A percentile compares a stretch with the other conserved stretches of the same genome.
Conservation (phyloP, 2,329 filamentous ascomycete species). For the Sporothrix protearum region DNA sequence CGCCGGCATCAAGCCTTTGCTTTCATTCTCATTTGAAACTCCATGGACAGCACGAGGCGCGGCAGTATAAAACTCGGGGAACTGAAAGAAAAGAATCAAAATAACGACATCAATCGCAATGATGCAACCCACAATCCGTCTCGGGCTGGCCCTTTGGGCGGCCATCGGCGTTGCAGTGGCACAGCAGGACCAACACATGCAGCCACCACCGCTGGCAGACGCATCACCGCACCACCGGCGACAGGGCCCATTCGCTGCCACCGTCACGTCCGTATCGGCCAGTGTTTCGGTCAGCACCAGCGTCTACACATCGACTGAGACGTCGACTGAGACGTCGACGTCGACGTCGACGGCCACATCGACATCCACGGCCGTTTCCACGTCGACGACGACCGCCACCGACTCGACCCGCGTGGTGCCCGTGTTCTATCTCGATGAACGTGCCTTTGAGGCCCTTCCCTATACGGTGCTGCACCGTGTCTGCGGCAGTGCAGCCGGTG, state of each 20-base stretch:
- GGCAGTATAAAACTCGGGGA: neutral
- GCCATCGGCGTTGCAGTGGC: neutral
- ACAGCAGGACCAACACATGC: neutral
- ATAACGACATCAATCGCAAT: neutral
- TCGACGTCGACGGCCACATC: no score
- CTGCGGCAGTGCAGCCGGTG: constrained; percentile 30
- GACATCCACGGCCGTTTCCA: constrained; percentile 16
- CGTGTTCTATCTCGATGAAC: constrained; percentile 32
- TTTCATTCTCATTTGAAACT: neutral
- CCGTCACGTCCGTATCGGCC: constrained; percentile 19
- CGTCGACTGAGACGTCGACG: no score
- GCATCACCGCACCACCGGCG: neutral
- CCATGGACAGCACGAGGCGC: neutral
- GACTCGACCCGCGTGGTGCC: constrained; percentile 28
- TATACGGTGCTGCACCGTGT: constrained; percentile 32
- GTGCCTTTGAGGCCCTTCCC: constrained; percentile 30
- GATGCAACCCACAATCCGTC: neutral
- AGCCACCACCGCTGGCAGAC: neutral
- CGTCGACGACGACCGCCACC: constrained; percentile 22
- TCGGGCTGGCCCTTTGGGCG: neutral
- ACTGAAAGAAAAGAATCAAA: neutral
- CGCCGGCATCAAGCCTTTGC: constrained; percentile 3
- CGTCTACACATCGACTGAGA: constrained; percentile 21
- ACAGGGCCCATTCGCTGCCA: constrained; percentile 1
- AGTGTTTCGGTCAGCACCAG: constrained; percentile 13